phyloP scores from a whole-genome alignment of 2,329 filamentous ascomycete species.

The Acarospora socialis region DNA sequence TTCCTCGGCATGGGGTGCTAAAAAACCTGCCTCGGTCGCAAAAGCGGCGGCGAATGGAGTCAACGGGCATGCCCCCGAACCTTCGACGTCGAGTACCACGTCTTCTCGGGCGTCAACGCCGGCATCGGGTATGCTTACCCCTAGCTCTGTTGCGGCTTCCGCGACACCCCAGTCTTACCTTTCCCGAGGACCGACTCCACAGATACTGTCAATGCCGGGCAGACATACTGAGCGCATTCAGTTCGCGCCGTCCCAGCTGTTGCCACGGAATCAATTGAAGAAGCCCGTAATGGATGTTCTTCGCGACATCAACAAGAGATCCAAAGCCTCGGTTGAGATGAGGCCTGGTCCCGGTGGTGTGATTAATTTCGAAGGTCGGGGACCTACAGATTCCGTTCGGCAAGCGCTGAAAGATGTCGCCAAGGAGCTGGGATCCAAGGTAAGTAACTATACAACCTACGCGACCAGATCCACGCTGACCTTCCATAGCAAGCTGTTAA shows the following conservation, averaged over 20 bases:
- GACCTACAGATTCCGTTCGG: slow-evolving; percentile 68
- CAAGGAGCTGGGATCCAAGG: slow-evolving; percentile 74
- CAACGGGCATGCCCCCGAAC: slow-evolving; percentile 40
- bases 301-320: slow-evolving; percentile 84
- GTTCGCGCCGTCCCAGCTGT: slow-evolving; percentile 61
- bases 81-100: slow-evolving; percentile 33
- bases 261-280: slow-evolving; percentile 63
- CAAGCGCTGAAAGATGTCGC: slow-evolving; percentile 83
- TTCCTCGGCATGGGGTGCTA: slow-evolving; percentile 64
- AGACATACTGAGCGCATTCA: slow-evolving; percentile 65
- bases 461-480: not conserved
- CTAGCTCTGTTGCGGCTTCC: slow-evolving; percentile 33
- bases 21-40: slow-evolving; percentile 39
- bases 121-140: slow-evolving; percentile 39
- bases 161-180: slow-evolving; percentile 17
- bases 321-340: slow-evolving; percentile 73
- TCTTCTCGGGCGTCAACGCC: slow-evolving; percentile 49
- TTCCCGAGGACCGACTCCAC: slow-evolving; percentile 27
- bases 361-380: slow-evolving; percentile 71
- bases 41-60: slow-evolving; percentile 36
- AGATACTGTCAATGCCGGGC: slow-evolving; percentile 63
- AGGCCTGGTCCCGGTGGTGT: slow-evolving; percentile 56
- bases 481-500: slow-evolving; percentile 46
- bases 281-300: slow-evolving; percentile 73
- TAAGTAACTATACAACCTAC: slow-evolving; percentile 27